These are phyloP conservation scores for Chaetomium sp. DNA, from an alignment of 2,329 filamentous ascomycete genomes.

Conservation along the genomic window DNA sequence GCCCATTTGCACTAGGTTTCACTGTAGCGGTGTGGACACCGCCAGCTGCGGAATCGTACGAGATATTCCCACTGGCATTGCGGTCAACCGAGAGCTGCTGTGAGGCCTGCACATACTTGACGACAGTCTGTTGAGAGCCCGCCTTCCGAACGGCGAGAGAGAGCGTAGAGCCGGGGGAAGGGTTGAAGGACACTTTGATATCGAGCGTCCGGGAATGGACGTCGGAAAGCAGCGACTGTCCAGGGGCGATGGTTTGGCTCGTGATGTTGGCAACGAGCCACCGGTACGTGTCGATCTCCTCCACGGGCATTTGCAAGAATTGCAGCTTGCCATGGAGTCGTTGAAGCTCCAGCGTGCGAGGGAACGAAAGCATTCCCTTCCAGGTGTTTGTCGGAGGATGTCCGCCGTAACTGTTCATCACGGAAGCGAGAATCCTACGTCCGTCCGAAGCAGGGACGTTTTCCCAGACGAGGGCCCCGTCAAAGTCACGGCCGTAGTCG, in stretches of 20 bases:
- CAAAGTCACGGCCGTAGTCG: constrained; percentile 16
- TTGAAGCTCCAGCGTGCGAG: constrained; percentile 11
- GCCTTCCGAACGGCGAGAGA: constrained; percentile 7
- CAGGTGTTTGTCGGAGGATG: constrained; percentile 10
- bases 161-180: constrained; percentile 3
- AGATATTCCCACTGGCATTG: constrained; percentile 3
- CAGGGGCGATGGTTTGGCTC: not conserved
- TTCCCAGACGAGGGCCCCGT: constrained; percentile 12
- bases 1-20: not conserved
- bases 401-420: constrained; percentile 17
- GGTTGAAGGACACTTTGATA: constrained; percentile 8
- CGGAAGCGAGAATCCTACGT: constrained; percentile 11
- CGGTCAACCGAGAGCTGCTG: constrained; percentile 6
- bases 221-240: not conserved
- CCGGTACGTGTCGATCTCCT: not conserved
- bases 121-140: not conserved
- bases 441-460: constrained; percentile 9
- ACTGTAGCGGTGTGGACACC: constrained; percentile 11
- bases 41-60: constrained; percentile 4
- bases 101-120: constrained; percentile 2
- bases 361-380: constrained; percentile 17
- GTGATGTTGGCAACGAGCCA: not conserved
- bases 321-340: not conserved
- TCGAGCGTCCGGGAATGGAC: constrained; percentile 9
- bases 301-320: not conserved